Evolutionary conservation across 2,329 filamentous ascomycete species (phyloP), one percentile per base, ranked within the genome.

Genomic region (Epichloe brachyelytri): DNA sequence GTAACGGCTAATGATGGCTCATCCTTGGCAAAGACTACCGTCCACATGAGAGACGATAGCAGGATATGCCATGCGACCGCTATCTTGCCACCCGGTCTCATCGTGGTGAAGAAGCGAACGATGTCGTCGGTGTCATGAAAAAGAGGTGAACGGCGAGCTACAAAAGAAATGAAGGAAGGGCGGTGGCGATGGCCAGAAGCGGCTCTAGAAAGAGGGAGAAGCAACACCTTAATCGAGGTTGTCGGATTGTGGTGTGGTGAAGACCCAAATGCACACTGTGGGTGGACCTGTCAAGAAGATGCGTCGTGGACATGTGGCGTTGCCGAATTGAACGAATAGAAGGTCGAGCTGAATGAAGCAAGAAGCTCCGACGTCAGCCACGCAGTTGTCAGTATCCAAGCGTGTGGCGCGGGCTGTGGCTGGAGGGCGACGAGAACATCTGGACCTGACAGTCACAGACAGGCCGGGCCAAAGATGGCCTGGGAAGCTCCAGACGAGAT

Each of bases 1-100:
- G 73, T 85, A 53, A 74, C 70, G 55, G 76, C 73, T 60, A 95
- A 76, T 51, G 75, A 74, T 22, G 90, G 90, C 46, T 74, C 73
- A 61, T 82, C 77, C 65, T 83, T 84, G 51, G 80, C 71, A 56
- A 71, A 59, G 57, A 63, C 65, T 57, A 64, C 55, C 53, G 68
- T 66, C 63, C 65, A 69, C 48, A 65, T 55, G 38, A 70, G 58
- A 53, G 73, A 75, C 65, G 79, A 69, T 63, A 80, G 65, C 63
- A 82, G 66, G 65, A 72, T 66, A 62, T 66, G 71, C 66, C 68
- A 68, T 62, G 68, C 69, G 63, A 71, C 70, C 60, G 68, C 67
- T 58, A 70, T 69, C 68, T 68, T 71, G 64, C 67, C 68, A 67
- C 69, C 65, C 62, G 70, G 68, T 73, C 73, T 79, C 77, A 80